Percentiles rank a stretch among this genome's conserved stretches.
These are phyloP conservation scores for Neurospora sp. DNA, from an alignment of 495 filamentous ascomycete genomes.

Conservation along the genomic window DNA sequence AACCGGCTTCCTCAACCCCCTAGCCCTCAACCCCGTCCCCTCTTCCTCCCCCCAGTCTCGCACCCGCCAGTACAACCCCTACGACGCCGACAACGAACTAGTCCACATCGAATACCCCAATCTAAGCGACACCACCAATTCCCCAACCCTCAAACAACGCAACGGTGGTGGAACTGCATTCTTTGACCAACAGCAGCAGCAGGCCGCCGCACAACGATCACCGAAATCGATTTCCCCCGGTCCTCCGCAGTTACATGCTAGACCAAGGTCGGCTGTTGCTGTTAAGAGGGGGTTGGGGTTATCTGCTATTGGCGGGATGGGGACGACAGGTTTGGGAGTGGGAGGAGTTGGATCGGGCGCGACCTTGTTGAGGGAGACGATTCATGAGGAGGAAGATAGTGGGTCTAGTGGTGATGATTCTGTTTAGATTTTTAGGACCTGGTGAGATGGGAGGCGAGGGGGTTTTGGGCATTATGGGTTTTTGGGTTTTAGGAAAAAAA, in stretches of 20 bases:
- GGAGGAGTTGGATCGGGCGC: conserved; percentile 17
- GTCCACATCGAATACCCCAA: background rate
- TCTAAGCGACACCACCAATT: background rate
- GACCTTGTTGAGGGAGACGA: conserved; percentile 45
- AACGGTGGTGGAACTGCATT: background rate
- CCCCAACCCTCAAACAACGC: background rate
- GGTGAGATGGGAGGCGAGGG: too few relatives aligned
- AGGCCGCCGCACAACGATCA: background rate
- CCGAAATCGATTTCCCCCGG: background rate
- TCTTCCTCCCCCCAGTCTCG: background rate
- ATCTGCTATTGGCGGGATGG: background rate
- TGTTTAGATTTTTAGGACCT: background rate
- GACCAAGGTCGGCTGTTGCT: background rate
- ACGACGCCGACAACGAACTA: background rate
- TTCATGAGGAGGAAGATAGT: conserved; percentile 49
- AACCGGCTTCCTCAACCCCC: background rate
- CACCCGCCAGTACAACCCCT: background rate
- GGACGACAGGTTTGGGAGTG: background rate
- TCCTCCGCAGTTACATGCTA: background rate
- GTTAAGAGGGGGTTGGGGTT: background rate
- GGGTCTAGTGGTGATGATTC: background rate
- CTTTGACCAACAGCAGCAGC: background rate
- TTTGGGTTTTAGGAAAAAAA: too few relatives aligned
- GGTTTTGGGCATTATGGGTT: too few relatives aligned
- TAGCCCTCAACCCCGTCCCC: background rate